phyloP scores from a whole-genome alignment of 2,329 filamentous ascomycete genomes.

The Microthyrium microscopicum region DNA sequence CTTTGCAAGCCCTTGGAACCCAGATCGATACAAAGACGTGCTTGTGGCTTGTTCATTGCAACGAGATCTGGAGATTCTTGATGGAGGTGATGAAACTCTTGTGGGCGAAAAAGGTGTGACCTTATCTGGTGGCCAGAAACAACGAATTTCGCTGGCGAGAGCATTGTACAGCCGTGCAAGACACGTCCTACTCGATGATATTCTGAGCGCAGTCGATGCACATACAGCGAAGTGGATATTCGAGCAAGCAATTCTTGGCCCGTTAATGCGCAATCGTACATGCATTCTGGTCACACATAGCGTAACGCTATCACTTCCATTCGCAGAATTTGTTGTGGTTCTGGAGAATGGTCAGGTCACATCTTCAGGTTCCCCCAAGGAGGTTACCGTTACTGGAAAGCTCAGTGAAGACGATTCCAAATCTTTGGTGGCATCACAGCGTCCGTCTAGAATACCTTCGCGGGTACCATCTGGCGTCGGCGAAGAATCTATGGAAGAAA shows the following conservation, averaged over 20 bases:
- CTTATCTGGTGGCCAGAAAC: conserved; percentile 91
- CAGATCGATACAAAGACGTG: conserved; percentile 71
- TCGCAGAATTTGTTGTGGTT: conserved; percentile 64
- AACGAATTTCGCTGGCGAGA: conserved; percentile 89
- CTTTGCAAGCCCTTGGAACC: conserved; percentile 67
- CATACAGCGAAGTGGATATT: conserved; percentile 99
- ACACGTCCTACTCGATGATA: conserved; percentile 85
- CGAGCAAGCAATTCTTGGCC: conserved; percentile 75
- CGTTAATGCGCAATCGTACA: conserved; percentile 73
- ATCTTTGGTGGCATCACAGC: conserved; percentile 53
- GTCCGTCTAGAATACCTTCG: conserved; percentile 58
- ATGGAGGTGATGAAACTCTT: conserved; percentile 79
- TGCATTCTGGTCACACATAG: conserved; percentile 96
- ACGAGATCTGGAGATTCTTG: conserved; percentile 80
- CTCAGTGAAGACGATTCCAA: conserved; percentile 73
- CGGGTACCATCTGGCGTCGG: conserved; percentile 61
- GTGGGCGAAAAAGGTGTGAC: conserved; percentile 97
- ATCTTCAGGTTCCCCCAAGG: conserved; percentile 57
- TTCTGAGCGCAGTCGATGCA: conserved; percentile 88
- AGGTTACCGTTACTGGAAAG: conserved; percentile 73
- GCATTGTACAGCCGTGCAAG: conserved; percentile 91
- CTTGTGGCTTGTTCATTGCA: conserved; percentile 82
- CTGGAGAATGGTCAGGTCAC: conserved; percentile 74
- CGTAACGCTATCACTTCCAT: conserved; percentile 67
- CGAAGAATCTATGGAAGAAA: conserved; percentile 24